Conservation (phyloP, 495 filamentous ascomycete species). For the Neurospora sp. region DNA sequence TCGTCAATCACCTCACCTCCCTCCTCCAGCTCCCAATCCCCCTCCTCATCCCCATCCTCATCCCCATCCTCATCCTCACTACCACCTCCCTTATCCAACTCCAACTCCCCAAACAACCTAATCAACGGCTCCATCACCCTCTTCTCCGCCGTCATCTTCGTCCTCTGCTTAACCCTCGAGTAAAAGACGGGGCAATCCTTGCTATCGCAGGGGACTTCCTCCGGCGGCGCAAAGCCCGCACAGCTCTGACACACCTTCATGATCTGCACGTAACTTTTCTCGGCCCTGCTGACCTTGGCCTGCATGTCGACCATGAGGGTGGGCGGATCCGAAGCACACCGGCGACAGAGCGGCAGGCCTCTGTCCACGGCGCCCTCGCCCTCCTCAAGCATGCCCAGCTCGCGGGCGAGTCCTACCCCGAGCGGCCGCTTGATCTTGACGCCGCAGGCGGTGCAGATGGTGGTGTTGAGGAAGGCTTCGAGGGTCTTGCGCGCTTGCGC, state of each 20-base stretch:
- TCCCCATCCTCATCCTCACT: conserved; percentile 16
- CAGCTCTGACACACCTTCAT: conserved; percentile 74
- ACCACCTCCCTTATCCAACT: conserved; percentile 17
- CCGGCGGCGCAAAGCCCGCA: conserved; percentile 56
- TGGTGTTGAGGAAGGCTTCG: conserved; percentile 77
- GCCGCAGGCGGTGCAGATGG: conserved; percentile 68
- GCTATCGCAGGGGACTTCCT: conserved; percentile 77
- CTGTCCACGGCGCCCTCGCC: background rate
- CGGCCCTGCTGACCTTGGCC: conserved; percentile 46
- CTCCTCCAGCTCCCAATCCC: background rate
- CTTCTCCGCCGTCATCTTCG: conserved; percentile 49
- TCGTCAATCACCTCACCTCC: background rate
- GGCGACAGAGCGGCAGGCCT: conserved; percentile 42
- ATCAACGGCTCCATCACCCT: conserved; percentile 46
- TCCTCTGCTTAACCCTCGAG: conserved; percentile 60
- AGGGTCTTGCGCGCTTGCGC: conserved; percentile 49
- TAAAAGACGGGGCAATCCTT: conserved; percentile 93
- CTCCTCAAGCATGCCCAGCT: background rate
- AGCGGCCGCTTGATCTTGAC: conserved; percentile 41
- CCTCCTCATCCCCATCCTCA: background rate
- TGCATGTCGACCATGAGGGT: conserved; percentile 52
- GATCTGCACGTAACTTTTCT: conserved; percentile 57
- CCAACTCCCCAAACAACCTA: conserved; percentile 39
- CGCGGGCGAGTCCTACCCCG: background rate
- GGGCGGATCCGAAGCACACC: conserved; percentile 48